Evolutionary conservation across 1,284 basidiomycete species (phyloP).

Genomic region (Moniliella sp.): DNA sequence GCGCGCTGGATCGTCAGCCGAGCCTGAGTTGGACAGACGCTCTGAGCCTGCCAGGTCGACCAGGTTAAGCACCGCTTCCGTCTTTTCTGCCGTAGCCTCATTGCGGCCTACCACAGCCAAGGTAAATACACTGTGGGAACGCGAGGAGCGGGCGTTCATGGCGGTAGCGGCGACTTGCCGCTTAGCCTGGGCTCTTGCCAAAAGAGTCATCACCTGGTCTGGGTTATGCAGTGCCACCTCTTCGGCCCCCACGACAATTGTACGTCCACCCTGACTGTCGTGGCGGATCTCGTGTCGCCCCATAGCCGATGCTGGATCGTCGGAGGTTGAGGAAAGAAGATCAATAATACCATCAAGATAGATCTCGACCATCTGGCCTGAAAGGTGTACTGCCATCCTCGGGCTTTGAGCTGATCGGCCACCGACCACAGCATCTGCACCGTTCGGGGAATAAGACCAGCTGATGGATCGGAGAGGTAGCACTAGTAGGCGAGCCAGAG

Average conservation of each 20-base stretch:
- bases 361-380: too few relatives aligned
- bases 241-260: slow-evolving; percentile 59
- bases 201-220: slow-evolving; percentile 55
- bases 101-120: slow-evolving; percentile 56
- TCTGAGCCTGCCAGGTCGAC: slow-evolving; percentile 87
- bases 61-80: slow-evolving; percentile 39
- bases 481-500: slow-evolving; percentile 8
- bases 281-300: slow-evolving; percentile 93
- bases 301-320: slow-evolving; percentile 74
- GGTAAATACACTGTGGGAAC: slow-evolving; percentile 84
- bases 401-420: slow-evolving; percentile 50
- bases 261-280: slow-evolving; percentile 52
- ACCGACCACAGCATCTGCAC: slow-evolving; percentile 72
- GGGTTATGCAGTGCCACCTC: too few relatives aligned
- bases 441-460: slow-evolving; percentile 81
- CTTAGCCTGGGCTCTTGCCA: slow-evolving; percentile 57
- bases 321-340: slow-evolving; percentile 52
- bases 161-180: slow-evolving; percentile 78
- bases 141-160: slow-evolving; percentile 90
- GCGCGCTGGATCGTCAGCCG: slow-evolving; percentile 58
- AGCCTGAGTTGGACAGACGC: slow-evolving; percentile 76
- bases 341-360: slow-evolving; percentile 87
- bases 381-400: slow-evolving; percentile 74
- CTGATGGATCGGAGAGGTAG: slow-evolving; percentile 39
- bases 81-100: slow-evolving; percentile 46